Percentiles rank a stretch among this genome's conserved stretches.
phyloP scores from a whole-genome alignment of 2,329 filamentous ascomycete species.

The Venturia pyrina region DNA sequence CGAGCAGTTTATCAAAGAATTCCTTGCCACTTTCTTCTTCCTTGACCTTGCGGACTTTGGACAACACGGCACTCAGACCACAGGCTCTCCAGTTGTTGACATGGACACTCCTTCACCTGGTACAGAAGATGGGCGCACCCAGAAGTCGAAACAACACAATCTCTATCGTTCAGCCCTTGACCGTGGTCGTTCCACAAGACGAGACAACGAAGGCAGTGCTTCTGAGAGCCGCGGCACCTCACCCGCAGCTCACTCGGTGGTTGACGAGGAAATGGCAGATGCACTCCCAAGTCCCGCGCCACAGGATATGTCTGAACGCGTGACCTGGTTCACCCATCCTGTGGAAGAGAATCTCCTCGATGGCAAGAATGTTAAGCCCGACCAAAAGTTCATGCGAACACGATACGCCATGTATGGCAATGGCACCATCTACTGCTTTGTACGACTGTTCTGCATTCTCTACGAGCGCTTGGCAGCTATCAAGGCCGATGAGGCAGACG shows the following conservation, averaged over 20 bases:
- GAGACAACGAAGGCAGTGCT: slow-evolving; percentile 71
- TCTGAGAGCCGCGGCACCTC: slow-evolving; percentile 81
- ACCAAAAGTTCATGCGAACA: slow-evolving; percentile 70
- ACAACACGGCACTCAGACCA: background rate
- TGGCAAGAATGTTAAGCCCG: slow-evolving; percentile 57
- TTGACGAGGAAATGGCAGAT: slow-evolving; percentile 62
- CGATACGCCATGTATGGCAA: slow-evolving; percentile 90
- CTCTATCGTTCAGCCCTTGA: slow-evolving; percentile 83
- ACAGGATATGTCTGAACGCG: slow-evolving; percentile 43
- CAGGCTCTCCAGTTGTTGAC: slow-evolving; percentile 7
- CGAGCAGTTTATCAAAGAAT: slow-evolving; percentile 38
- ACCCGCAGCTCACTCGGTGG: slow-evolving; percentile 68
- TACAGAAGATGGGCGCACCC: slow-evolving; percentile 58
- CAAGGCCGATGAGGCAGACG: slow-evolving; percentile 67
- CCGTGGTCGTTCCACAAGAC: slow-evolving; percentile 30
- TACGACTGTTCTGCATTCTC: slow-evolving; percentile 84
- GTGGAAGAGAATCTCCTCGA: slow-evolving; percentile 45
- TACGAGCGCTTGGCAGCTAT: slow-evolving; percentile 76
- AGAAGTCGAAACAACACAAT: slow-evolving; percentile 60
- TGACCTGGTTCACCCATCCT: slow-evolving; percentile 52
- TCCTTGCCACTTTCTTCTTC: slow-evolving; percentile 41
- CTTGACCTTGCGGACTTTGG: slow-evolving; percentile 47
- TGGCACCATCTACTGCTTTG: slow-evolving; percentile 85
- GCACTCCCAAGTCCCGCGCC: slow-evolving; percentile 21
- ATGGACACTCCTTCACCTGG: slow-evolving; percentile 31